These are phyloP conservation scores for Bacidia gigantensis DNA, from an alignment of 495 filamentous ascomycete genomes.

Conservation along the genomic window DNA sequence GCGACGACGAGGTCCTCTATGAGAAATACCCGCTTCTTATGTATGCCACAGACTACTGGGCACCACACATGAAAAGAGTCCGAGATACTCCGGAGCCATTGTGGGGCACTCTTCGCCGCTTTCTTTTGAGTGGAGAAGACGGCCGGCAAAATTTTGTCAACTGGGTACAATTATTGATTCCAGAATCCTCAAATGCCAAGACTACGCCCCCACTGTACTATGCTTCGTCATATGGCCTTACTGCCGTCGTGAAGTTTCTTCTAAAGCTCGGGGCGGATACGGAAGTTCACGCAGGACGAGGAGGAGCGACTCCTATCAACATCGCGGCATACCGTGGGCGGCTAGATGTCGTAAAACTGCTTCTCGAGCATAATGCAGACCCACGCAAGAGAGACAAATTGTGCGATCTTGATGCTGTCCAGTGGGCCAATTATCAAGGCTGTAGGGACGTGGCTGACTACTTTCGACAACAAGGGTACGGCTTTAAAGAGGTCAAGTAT, in stretches of 20 bases:
- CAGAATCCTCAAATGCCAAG: neutral
- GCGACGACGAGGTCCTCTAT: neutral
- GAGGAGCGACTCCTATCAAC: slow-evolving; percentile 9
- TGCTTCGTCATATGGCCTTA: slow-evolving; percentile 11
- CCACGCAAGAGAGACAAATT: neutral
- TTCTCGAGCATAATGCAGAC: slow-evolving; percentile 2
- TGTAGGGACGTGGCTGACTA: neutral
- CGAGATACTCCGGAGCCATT: neutral
- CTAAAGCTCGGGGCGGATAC: slow-evolving; percentile 3
- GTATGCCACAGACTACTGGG: slow-evolving; percentile 7
- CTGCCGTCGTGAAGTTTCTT: slow-evolving; percentile 6
- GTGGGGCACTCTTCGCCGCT: slow-evolving; percentile 5
- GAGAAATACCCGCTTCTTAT: neutral
- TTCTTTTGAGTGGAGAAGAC: slow-evolving; percentile 5
- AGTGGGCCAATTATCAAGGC: neutral
- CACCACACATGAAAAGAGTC: slow-evolving; percentile 3
- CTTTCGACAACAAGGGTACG: neutral
- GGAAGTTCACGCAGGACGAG: slow-evolving; percentile 4
- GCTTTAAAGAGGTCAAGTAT: no score
- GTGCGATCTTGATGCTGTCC: neutral
- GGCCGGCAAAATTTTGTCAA: neutral
- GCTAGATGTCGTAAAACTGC: slow-evolving; percentile 4
- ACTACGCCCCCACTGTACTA: slow-evolving; percentile 8
- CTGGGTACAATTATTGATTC: slow-evolving; percentile 5
- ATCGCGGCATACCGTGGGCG: slow-evolving; percentile 7